Evolutionary conservation across 345 rosid genomes (phyloP), one percentile per base, ranked within the genome.

Genomic region (Populus tremula): DNA sequence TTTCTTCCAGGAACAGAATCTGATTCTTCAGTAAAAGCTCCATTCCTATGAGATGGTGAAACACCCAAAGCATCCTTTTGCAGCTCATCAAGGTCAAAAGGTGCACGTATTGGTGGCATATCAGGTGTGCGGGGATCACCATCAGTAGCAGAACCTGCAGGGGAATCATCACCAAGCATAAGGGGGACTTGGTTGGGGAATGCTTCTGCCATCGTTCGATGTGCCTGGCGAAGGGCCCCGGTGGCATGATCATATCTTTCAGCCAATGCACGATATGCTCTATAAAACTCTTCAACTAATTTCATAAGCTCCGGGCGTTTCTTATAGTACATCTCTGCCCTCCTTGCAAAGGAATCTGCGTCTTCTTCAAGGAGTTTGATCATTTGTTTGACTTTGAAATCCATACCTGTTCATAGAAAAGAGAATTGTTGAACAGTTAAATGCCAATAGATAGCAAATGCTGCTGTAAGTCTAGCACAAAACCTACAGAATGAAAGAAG

Each of bases 291-390:
- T 89, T 96, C 99, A 6, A 96, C 98, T 89, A 96, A 70, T 84
- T 96, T 92, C 98, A 91, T 90, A 74, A 96, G 93, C 84, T 96
- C 98, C 29, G 99, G 98, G 54, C 99, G 91, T 87, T 94, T 89
- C 87, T 91, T 94, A 74, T 94, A 96, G 77, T 96, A 96, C 99
- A 96, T 92, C 76, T 96, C 99, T n/a, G 99, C 99, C 85, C 98
- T 87, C 84, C 95, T 89, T 59, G 99, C 99, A 83, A 96, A 96
- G 27, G 99, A 94, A 83, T 96, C 99, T 29, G 98, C 99, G 87
- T 96, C 99, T 85, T 94, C 97, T 87, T 96, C 99, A 39, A 94
- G 88, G 79, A 96, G 92, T 85, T 90, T 96, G 84, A 96, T 94
- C 99, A 96, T 96, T 68, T 96, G 97, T 62, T 89, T 94, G 70